These are phyloP conservation scores for Gossypium anomalum DNA, from an alignment of 345 rosid species.

Conservation along the genomic window DNA sequence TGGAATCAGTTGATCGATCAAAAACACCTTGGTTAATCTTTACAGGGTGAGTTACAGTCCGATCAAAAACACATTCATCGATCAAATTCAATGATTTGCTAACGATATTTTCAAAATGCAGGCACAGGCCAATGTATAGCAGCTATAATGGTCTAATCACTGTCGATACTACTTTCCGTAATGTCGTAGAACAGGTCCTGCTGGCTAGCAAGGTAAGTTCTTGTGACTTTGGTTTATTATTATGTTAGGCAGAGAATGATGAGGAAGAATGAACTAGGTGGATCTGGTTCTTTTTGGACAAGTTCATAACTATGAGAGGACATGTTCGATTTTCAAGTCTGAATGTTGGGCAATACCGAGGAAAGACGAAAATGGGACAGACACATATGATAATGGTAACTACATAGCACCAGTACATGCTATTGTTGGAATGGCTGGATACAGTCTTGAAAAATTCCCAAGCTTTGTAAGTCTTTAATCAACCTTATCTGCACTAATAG, in stretches of 20 bases:
- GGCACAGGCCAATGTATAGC: conserved; percentile 68
- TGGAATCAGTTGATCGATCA: conserved; percentile 52
- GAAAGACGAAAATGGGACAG: conserved; percentile 39
- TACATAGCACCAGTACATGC: conserved; percentile 59
- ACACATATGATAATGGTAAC: conserved; percentile 49
- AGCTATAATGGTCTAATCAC: conserved; percentile 6
- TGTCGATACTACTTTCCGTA: conserved; percentile 20
- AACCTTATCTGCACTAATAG: background rate
- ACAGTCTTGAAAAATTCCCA: conserved; percentile 39
- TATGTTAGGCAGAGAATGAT: background rate
- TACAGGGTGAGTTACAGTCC: conserved; percentile 36
- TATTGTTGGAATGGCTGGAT: conserved; percentile 71
- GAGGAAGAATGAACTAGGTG: conserved; percentile 32
- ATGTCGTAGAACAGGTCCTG: conserved; percentile 44
- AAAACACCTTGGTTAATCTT: conserved; percentile 65
- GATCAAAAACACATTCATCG: background rate
- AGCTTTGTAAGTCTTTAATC: conserved; percentile 22
- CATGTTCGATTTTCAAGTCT: conserved; percentile 41
- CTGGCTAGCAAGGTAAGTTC: conserved; percentile 38
- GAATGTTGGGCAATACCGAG: conserved; percentile 48
- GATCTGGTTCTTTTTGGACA: conserved; percentile 62
- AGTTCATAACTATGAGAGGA: conserved; percentile 70
- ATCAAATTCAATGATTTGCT: background rate
- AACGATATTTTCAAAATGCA: conserved; percentile 21
- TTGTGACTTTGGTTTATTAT: background rate